Base-by-base conservation (phyloP, 2,329 filamentous ascomycete genomes). In the Aspergillus cejpii region DNA sequence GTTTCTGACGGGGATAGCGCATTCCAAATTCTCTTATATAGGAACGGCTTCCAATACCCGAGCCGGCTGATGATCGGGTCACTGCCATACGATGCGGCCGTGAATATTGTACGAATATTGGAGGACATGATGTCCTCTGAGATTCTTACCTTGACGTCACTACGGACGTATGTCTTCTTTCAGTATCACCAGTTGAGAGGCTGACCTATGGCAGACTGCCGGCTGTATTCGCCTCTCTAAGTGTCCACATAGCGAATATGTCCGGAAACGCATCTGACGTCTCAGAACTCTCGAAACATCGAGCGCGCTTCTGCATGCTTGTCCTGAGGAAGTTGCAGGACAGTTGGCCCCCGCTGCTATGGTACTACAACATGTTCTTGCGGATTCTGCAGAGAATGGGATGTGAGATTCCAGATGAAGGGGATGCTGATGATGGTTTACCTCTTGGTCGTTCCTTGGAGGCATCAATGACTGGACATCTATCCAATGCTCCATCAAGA, bases 231-330 rank as follows among this genome's bases (percentile, higher is more conserved):
- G 24, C 39, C 14, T 24, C 39, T 6, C 26, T 46, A 8, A 42
- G 24, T 20, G 33, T 42, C 12, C 43, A 39, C 5, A 44, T 46
- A 7, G 34, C 33, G n/a, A 46, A 46, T 20, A 39, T 46, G 14
- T 33, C 21, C 20, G 34, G 39, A 7, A 29, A 21, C 12, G 5
- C 36, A 14, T 20, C 37, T 3, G 37, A 44, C 10, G 21, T 31
- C 3, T 28, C 21, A 7, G 41, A 41, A 12, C n/a, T 48, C 14
- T 41, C 45, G 17, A 40, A 29, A 23, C 45, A 48, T 29, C 19
- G 45, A 27, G 45, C 45, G 5, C 45, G 45, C 29, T 23, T 48
- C 11, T 48, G 45, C 23, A 48, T 48, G 45, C 26, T 48, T 5
- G 37, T 39, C 33, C 19, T 41, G 7, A 34, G 36, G 7, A 48